Conservation (phyloP, 768 basidiomycete species). For the Agaricus sinodeliciosus region DNA sequence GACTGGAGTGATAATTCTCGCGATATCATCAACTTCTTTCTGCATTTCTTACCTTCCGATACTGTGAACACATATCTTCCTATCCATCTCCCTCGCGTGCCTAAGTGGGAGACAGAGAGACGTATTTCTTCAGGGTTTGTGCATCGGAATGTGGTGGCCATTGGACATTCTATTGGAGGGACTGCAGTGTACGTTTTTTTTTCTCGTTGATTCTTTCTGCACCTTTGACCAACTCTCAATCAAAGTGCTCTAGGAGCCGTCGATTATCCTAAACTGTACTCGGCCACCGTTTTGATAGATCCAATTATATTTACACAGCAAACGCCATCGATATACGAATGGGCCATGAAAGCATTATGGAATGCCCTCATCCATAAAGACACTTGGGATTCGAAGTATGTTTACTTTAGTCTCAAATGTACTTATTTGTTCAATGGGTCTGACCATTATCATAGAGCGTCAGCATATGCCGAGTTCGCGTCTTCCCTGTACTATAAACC, state of each 20-base stretch:
- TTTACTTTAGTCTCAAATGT: neutral
- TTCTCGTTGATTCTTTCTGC: neutral
- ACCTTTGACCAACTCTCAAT: neutral
- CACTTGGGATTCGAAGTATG: slow-evolving; percentile 56
- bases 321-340: neutral
- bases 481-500: slow-evolving; percentile 57
- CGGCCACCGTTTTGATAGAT: slow-evolving; percentile 68
- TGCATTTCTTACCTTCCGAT: slow-evolving; percentile 53
- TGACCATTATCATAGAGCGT: slow-evolving; percentile 36
- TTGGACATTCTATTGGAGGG: slow-evolving; percentile 85
- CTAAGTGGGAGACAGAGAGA: slow-evolving; percentile 28
- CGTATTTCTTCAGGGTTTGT: slow-evolving; percentile 43
- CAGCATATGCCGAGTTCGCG: slow-evolving; percentile 43
- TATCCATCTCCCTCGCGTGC: slow-evolving; percentile 43
- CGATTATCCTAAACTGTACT: slow-evolving; percentile 55
- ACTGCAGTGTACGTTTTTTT: slow-evolving; percentile 52
- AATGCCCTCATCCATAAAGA: slow-evolving; percentile 56
- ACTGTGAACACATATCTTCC: slow-evolving; percentile 33
- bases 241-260: slow-evolving; percentile 59
- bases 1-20: slow-evolving; percentile 76
- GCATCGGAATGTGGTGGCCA: slow-evolving; percentile 47
- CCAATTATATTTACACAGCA: slow-evolving; percentile 17
- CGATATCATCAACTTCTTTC: slow-evolving; percentile 72
- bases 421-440: neutral
- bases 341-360: slow-evolving; percentile 19